phyloP scores from a whole-genome alignment of 2,329 filamentous ascomycete genomes.

The Ophiocordyceps sinensis region DNA sequence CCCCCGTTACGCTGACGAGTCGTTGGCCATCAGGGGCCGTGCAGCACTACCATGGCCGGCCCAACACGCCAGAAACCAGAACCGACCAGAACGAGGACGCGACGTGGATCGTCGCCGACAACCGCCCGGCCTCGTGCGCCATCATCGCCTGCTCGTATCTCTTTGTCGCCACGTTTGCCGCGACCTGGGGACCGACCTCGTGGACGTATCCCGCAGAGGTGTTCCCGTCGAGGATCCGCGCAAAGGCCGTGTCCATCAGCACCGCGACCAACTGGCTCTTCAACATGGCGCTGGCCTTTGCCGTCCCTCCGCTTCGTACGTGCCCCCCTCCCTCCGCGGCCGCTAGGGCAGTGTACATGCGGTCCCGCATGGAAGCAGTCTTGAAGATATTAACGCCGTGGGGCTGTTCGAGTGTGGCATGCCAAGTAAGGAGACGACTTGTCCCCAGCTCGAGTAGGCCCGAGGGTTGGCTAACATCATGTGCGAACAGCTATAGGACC shows the following conservation, averaged over 20 bases:
- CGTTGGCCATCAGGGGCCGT: slow-evolving; percentile 27
- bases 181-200: slow-evolving; percentile 27
- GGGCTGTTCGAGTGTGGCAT: slow-evolving; percentile 16
- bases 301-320: slow-evolving; percentile 32
- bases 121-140: slow-evolving; percentile 39
- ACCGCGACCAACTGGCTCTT: slow-evolving; percentile 22
- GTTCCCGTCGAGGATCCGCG: slow-evolving; percentile 25
- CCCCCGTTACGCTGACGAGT: slow-evolving; percentile 1
- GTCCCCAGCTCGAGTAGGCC: neutral
- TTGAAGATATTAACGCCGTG: neutral
- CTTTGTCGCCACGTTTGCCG: slow-evolving; percentile 33
- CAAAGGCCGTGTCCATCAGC: slow-evolving; percentile 28
- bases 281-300: slow-evolving; percentile 18
- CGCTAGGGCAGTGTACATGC: too few species aligned
- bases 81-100: slow-evolving; percentile 29
- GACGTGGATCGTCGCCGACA: slow-evolving; percentile 41
- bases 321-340: neutral
- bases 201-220: slow-evolving; percentile 36
- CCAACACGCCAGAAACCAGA: slow-evolving; percentile 23
- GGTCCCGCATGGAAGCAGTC: too few species aligned
- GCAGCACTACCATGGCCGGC: slow-evolving; percentile 42
- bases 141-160: slow-evolving; percentile 50
- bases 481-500: slow-evolving; percentile 30
- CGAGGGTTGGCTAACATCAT: neutral
- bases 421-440: slow-evolving; percentile 26